A percentile compares a stretch with the other conserved stretches of the same genome.
Evolutionary conservation across 2,329 filamentous ascomycete genomes (phyloP).

Genomic region (Cladorrhinum sp.): DNA sequence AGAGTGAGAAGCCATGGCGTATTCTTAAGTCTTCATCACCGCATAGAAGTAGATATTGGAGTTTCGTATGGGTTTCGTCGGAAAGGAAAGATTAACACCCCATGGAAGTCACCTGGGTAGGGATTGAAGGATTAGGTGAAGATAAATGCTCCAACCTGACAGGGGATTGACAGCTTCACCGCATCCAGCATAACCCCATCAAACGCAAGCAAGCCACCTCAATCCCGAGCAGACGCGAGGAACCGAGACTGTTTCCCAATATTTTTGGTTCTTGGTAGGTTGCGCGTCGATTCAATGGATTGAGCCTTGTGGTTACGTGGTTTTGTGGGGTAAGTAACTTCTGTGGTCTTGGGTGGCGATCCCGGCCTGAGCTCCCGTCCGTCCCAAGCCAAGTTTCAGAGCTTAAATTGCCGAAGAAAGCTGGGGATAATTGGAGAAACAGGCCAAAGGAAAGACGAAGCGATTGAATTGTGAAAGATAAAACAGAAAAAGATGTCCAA

Average conservation of each 20-base stretch:
- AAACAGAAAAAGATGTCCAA: neutral
- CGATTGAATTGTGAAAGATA: neutral
- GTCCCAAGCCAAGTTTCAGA: neutral
- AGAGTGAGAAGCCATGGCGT: slow-evolving; percentile 20
- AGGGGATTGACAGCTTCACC: neutral
- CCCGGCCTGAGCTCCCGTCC: neutral
- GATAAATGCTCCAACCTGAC: neutral
- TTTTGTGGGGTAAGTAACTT: neutral
- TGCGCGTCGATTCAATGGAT: neutral
- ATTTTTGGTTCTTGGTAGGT: neutral
- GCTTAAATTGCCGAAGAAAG: neutral
- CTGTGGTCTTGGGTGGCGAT: neutral
- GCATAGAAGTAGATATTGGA: neutral
- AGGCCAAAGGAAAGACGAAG: neutral
- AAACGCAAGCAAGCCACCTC: neutral
- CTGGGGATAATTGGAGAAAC: neutral
- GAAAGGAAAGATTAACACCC: neutral
- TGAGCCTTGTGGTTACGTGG: neutral
- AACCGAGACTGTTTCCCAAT: neutral
- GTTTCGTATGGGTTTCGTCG: too few species aligned
- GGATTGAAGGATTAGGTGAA: neutral
- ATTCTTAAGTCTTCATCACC: neutral
- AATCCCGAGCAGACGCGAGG: neutral
- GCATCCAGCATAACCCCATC: too few species aligned
- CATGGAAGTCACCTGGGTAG: neutral